Base-by-base conservation (phyloP, 352 stramenopile species). In the Phytopythium sindhum region DNA sequence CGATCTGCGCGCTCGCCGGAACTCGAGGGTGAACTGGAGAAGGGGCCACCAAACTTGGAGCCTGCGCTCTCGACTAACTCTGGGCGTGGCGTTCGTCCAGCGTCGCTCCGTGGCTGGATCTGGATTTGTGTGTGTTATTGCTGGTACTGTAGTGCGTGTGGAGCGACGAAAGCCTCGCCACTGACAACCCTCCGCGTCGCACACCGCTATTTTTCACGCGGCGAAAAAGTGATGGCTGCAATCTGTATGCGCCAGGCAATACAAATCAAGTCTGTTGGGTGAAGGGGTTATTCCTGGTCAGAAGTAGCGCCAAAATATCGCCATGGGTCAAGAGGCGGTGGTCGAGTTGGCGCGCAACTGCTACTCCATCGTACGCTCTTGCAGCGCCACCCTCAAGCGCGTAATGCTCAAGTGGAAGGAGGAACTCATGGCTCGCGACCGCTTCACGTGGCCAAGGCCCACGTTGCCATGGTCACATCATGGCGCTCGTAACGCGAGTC, bases 361-460 rank as follows among this genome's bases (percentile, higher is more conserved):
- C 23, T 54, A 35, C 47, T n/a, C n/a, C n/a, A n/a, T n/a, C 21
- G 47, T 54, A 35, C 47, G 47, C 47, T 31, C 47, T 54, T 54
- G 47, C 47, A 31, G 47, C 21, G n/a, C 23, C 47, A 12, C 37
- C 37, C 11, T 17, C 37, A 42, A 17, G 50, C 24, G 15, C 50
- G 26, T 33, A 56, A 33, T 56, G 50, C 24, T 39, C 28, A 28
- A 53, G 3, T 10, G 10, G 47, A 29, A 23, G 10, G 50, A 52
- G 45, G n/a, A 52, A 35, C 31, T 3, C 31, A 8, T 35, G 31
- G 31, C 31, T 35, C 31, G 31, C 31, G 31, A 35, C 41, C 41
- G 41, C 41, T 15, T 47, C 41, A n/a, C 41, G 41, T 23, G 41
- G 41, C 41, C 12, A n/a, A 35, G 31, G 31, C 31, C 8, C 14